Evolutionary conservation across 495 filamentous ascomycete species (phyloP), one percentile per base, ranked within the genome.

Genomic region (Tuber aestivum): DNA sequence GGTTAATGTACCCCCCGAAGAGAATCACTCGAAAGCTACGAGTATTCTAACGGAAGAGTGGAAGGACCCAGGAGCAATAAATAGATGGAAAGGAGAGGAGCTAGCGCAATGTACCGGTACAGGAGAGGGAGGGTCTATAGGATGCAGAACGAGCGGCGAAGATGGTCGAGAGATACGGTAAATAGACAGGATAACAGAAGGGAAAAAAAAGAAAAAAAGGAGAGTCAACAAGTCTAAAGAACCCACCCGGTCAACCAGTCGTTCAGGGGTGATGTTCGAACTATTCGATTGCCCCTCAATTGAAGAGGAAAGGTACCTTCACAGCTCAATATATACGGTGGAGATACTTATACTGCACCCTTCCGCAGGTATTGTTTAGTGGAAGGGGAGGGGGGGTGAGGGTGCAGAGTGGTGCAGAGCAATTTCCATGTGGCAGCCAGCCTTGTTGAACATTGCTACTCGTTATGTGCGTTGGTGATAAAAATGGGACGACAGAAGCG

Each of bases 61-160:
- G 56, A 65, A 65, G 56, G 56, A 65, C 56, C n/a, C 10, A 65
- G 56, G 56, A 65, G 56, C 14, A 65, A 65, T 65, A 65, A 65
- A 65, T 65, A 65, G 56, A 65, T 32, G 56, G n/a, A 65, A 65
- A 65, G 56, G 56, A 65, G 56, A 65, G 56, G 56, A 65, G 56
- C 56, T 16, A 65, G n/a, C n/a, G 27, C 56, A 18, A 32, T 14
- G 56, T 65, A 65, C 56, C 2, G n/a, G 56, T 65, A 18, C 56
- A 32, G 56, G 56, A 65, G n/a, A 87, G 87, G 18, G 76, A 74
- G 50, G 72, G 70, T 69, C 75, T 48, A 70, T 78, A 68, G 75
- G 80, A 85, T 18, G 76, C 81, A 0, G 86, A 87, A 80, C 16
- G 56, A 65, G 56, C 12, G 56, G 56, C 56, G 56, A 65, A 32